Evolutionary conservation across 257 asterid species (phyloP).

Genomic region (Mentha longifolia): DNA sequence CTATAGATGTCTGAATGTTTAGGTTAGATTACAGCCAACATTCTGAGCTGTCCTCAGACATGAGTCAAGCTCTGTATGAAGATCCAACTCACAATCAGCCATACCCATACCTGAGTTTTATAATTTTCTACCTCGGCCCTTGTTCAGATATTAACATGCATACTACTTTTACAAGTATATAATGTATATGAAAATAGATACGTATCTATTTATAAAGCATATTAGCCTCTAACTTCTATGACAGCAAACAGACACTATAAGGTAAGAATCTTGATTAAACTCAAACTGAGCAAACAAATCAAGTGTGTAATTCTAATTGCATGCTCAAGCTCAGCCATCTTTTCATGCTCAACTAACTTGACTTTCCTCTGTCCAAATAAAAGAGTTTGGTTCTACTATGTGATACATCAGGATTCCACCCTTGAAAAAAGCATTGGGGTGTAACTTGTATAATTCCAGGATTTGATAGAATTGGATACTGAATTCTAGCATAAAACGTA

Average conservation of each 20-base stretch:
- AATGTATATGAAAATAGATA: background rate
- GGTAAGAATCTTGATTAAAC: background rate
- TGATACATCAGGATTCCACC: background rate
- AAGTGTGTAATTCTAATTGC: background rate
- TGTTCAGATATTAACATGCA: background rate
- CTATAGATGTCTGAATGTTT: background rate
- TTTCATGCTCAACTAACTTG: background rate
- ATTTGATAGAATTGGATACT: background rate
- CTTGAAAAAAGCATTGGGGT: background rate
- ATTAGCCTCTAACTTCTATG: background rate
- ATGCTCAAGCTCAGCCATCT: constrained; percentile 14
- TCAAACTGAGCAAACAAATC: background rate
- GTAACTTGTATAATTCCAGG: background rate
- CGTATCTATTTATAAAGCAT: background rate
- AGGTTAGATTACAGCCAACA: no score
- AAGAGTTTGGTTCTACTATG: background rate
- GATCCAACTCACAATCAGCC: background rate
- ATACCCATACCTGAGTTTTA: background rate
- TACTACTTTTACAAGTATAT: background rate
- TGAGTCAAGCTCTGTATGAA: background rate
- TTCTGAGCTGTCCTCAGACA: background rate
- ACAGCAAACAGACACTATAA: background rate
- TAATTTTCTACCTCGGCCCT: background rate
- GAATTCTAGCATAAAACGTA: background rate
- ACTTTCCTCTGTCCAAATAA: background rate